Conservation (phyloP, 1,284 basidiomycete species). For the Fomitiporia mediterranea region DNA sequence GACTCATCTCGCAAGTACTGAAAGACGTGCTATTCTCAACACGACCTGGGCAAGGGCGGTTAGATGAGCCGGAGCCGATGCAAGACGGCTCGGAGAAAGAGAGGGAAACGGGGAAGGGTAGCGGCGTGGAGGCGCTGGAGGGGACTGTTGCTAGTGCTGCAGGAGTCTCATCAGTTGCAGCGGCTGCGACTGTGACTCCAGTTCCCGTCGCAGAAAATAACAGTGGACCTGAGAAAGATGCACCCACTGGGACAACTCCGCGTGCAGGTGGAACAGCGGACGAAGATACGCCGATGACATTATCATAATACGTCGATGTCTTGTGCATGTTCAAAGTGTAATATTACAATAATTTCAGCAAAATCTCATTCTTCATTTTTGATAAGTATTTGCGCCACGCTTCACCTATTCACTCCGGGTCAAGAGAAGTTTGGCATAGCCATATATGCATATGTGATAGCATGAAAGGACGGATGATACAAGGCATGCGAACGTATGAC, state of each 20-base stretch:
- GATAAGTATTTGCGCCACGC: not conserved
- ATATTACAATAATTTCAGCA: not conserved
- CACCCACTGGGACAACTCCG: not conserved
- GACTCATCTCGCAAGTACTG: slow-evolving; percentile 83
- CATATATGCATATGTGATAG: slow-evolving; percentile 13
- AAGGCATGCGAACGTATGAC: slow-evolving; percentile 9
- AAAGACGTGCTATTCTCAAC: slow-evolving; percentile 80
- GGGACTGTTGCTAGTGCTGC: not conserved
- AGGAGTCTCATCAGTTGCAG: not conserved
- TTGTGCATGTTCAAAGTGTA: not conserved
- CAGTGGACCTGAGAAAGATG: not conserved
- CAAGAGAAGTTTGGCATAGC: not conserved
- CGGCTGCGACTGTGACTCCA: not conserved
- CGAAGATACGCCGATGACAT: slow-evolving; percentile 1
- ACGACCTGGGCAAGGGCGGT: slow-evolving; percentile 23
- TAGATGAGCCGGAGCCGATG: not conserved
- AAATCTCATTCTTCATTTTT: not conserved
- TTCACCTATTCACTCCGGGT: not conserved
- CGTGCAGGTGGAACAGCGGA: not conserved
- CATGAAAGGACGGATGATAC: slow-evolving; percentile 3
- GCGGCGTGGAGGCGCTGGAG: not conserved
- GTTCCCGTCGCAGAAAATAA: not conserved
- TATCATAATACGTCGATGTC: not conserved
- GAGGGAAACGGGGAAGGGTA: not conserved
- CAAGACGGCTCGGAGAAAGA: not conserved